Base-by-base conservation (phyloP, 345 rosid genomes). In the Physaria fendleri region DNA sequence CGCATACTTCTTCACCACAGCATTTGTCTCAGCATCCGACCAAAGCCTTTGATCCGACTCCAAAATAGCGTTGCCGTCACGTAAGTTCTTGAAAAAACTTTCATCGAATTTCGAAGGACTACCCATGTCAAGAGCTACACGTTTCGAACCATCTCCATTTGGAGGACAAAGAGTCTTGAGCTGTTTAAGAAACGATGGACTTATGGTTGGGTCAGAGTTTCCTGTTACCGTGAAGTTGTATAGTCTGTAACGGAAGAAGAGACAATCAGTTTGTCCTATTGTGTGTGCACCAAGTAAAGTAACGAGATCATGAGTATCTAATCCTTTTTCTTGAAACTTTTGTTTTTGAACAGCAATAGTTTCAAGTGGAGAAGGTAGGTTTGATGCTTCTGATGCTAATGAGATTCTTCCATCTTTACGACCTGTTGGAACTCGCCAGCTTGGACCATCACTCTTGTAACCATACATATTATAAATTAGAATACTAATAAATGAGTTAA, bases 41-140 rank as follows among this genome's bases (percentile, higher is more conserved):
- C 81, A 78, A 17, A 88, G 81, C 80, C 90, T 75, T 60, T 83
- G 88, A 62, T 88, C 96, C 9, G 93, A 85, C 66, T 88, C 93
- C 48, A 85, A 61, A 11, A 85, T 80, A 25, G 76, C 93, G 30
- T 77, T 80, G 1, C 90, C 88, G 6, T 81, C 84, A 2, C 82
- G 65, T 12, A 88, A 45, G 47, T 85, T 88, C 77, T 77, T 76
- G 68, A 76, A 88, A 71, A 68, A 83, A 56, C 74, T 75, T 10
- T 55, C 75, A 46, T 88, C 96, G 13, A 88, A 88, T 4, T 71
- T 63, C 0, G 47, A 58, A 30, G 66, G 82, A 59, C 84, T 85
- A 3, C 68, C 78, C 9, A 40, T 77, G 51, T 88, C 96, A 27
- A 85, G 59, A 2, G 79, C 85, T 15, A 88, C 83, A 32, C 79